Conservation (phyloP, 1,284 basidiomycete species). For the Cyathus olla region DNA sequence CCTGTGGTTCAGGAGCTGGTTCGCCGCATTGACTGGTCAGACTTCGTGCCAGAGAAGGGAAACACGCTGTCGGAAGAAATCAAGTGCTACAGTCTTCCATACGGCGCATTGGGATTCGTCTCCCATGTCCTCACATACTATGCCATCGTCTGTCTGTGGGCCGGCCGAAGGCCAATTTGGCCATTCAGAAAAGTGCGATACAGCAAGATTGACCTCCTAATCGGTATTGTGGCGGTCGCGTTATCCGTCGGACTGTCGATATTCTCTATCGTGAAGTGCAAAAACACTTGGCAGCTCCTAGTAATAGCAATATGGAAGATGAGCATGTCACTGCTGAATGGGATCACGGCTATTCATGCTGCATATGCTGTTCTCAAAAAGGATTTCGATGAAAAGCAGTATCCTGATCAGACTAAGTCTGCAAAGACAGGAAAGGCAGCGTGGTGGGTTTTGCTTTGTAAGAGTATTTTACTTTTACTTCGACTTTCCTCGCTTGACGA, state of each 20-base stretch:
- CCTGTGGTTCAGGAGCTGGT: too few species aligned
- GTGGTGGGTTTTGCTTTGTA: conserved; percentile 30
- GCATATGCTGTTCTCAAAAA: background rate
- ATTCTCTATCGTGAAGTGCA: conserved; percentile 10
- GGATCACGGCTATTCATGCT: conserved; percentile 16
- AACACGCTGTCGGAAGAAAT: conserved; percentile 21
- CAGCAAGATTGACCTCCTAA: conserved; percentile 28
- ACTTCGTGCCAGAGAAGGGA: too few species aligned
- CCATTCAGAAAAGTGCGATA: conserved; percentile 29
- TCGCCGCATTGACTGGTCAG: too few species aligned
- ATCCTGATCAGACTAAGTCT: background rate
- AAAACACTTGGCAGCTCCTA: conserved; percentile 19
- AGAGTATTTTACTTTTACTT: background rate
- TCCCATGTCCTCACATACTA: conserved; percentile 41
- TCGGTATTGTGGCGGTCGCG: conserved; percentile 28
- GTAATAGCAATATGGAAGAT: conserved; percentile 22
- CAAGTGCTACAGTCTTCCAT: conserved; percentile 39
- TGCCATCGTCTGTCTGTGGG: conserved; percentile 34
- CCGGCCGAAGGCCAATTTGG: conserved; percentile 35
- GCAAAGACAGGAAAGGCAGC: conserved; percentile 8
- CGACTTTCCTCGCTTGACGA: background rate
- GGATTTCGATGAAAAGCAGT: background rate
- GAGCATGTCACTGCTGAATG: conserved; percentile 20
- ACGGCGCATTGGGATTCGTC: conserved; percentile 35
- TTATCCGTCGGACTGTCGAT: conserved; percentile 19